Evolutionary conservation across 352 stramenopile genomes (phyloP).

Genomic region (Globisporangium takayamanum): DNA sequence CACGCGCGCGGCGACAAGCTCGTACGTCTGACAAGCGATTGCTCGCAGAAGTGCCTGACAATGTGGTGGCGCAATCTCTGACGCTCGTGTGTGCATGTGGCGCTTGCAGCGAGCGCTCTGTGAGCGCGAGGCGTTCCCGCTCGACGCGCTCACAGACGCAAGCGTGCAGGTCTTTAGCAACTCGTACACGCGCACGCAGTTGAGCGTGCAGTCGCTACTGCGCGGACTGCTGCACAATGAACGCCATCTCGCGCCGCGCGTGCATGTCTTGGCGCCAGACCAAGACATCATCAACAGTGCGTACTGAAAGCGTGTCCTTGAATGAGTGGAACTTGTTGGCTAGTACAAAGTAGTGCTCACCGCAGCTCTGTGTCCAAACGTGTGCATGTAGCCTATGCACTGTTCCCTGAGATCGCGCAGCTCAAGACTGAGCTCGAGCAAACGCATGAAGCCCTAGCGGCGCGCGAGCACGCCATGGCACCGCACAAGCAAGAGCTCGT

Average conservation of each 20-base stretch:
- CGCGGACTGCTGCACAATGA: conserved; percentile 34
- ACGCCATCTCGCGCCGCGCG: conserved; percentile 23
- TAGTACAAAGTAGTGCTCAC: not conserved
- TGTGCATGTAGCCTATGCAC: conserved; percentile 36
- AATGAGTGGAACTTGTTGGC: not conserved
- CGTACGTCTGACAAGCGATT: conserved; percentile 16
- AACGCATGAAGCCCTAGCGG: conserved; percentile 39
- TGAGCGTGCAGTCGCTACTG: conserved; percentile 66
- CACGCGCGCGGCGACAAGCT: conserved; percentile 35
- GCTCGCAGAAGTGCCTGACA: not conserved
- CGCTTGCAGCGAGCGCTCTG: conserved; percentile 31
- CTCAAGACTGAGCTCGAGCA: conserved; percentile 46
- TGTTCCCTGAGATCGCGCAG: conserved; percentile 54
- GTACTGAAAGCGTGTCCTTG: conserved; percentile 3
- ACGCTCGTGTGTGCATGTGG: not conserved
- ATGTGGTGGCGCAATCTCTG: not conserved
- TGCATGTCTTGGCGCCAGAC: conserved; percentile 57
- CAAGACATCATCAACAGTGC: conserved; percentile 80
- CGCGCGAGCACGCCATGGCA: conserved; percentile 47
- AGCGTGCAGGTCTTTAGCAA: conserved; percentile 66
- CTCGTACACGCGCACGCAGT: conserved; percentile 69
- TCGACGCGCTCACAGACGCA: conserved; percentile 24
- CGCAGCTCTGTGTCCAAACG: not conserved
- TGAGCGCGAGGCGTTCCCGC: conserved; percentile 27
- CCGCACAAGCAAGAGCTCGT: conserved; percentile 46